Evolutionary conservation across 768 basidiomycete genomes (phyloP), one percentile per base, ranked within the genome.

Genomic region (Pleurotus ostreatus): DNA sequence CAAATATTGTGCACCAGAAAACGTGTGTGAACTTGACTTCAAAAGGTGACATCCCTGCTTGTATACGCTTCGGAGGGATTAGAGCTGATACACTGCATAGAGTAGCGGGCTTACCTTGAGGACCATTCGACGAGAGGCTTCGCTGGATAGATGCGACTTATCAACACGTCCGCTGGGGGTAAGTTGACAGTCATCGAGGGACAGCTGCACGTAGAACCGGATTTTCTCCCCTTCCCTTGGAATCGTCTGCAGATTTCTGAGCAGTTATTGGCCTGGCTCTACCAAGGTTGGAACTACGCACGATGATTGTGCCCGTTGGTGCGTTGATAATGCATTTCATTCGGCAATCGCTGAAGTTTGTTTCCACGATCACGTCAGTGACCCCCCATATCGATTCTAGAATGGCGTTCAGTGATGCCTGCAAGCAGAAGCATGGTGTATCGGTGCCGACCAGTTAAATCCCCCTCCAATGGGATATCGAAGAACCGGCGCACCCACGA

Each of bases 311-410:
- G 5, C 63, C 65, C 22, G 51, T 23, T 18, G 49, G 38, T 12
- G 63, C 57, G 18, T 65, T 62, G 18, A 65, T 63, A 16, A 61
- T 54, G 48, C 57, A 59, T 26, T 59, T 59, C 7, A 55, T 43
- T 13, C 63, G 62, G 41, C 41, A 55, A 49, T 60, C 57, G 1
- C 62, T 62, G 41, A 65, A 61, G 55, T 63, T 51, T 1, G 63
- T 65, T 8, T 59, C 52, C 5, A 54, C 46, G 30, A 48, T 49
- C 26, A 61, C 48, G 48, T 66, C 65, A 5, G 57, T 55, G 3
- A 59, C 65, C 16, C 64, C 64, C 64, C 64, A 65, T 34, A 63
- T 38, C 43, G 47, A 56, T 23, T 65, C 62, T 49, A 9, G 5
- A 30, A 30, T 30, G 26, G 8, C 1, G 18, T n/a, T 43, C 41